Base-by-base conservation (phyloP, 225 moss, liverwort and hornwort genomes). In the Bryum argenteum region DNA sequence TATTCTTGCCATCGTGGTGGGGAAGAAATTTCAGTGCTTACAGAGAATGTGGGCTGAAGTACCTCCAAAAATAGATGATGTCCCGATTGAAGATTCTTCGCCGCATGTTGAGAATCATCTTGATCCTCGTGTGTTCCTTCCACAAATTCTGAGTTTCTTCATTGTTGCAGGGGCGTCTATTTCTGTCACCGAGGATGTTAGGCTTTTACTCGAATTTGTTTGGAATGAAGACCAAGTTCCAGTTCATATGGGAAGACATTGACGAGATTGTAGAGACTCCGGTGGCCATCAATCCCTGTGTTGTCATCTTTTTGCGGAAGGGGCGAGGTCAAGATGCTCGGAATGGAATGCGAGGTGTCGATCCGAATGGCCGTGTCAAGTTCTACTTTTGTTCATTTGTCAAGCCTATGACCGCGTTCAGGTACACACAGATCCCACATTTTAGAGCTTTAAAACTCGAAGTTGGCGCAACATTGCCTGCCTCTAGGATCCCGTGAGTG, bases 141-240 rank as follows among this genome's bases (percentile, higher is more conserved):
- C 33, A 33, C 39, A 8, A 39, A 3, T 57, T n/a, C 8, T 42
- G 13, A 47, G 4, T 43, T 45, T 0, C 41, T 41, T 10, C 18
- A 19, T 52, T 64, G 48, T 51, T 77, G 70, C 85, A 95, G 92
- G 96, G 96, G 45, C 96, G 93, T 67, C 81, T 96, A 16, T 96
- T 96, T 82, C 80, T 96, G 47, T 96, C 96, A 52, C 93, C 93
- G 3, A 89, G 96, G 71, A 87, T 93, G 89, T 43, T 96, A 60
- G 96, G 96, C 9, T 96, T 93, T 28, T 96, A 96, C 80, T 96
- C 96, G 0, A 96, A 96, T 67, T 61, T 96, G 63, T 96, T 96
- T 69, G 96, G 96, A 21, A 87, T 93, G 60, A 96, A 96, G 67
- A 96, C 96, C 63, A 96, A 96, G 83, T 96, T 96, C 79, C 85